Percentiles rank a stretch among this genome's conserved stretches.
phyloP scores from a whole-genome alignment of 2,329 filamentous ascomycete genomes.

The Shiraia bambusicola region DNA sequence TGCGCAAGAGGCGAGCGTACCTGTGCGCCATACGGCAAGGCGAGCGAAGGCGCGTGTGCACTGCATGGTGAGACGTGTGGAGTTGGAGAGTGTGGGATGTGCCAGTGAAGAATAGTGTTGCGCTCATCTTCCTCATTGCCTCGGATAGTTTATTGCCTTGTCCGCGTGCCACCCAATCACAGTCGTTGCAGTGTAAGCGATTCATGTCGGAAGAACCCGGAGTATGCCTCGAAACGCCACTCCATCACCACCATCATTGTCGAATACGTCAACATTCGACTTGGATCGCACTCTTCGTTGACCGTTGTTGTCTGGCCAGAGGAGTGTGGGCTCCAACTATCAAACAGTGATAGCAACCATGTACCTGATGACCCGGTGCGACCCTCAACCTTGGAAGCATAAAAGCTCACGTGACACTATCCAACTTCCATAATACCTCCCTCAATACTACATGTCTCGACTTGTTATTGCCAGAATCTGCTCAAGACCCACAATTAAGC shows the following conservation, averaged over 20 bases:
- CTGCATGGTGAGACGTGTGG: slow-evolving; percentile 37
- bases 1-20: slow-evolving; percentile 22
- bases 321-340: no score
- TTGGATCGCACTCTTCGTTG: no score
- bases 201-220: slow-evolving; percentile 10
- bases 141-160: neutral
- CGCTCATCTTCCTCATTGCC: slow-evolving; percentile 17
- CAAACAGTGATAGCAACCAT: no score
- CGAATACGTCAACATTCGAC: slow-evolving; percentile 18
- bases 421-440: no score
- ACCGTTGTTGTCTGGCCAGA: no score
- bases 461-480: no score
- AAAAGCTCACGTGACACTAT: no score
- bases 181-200: slow-evolving; percentile 7
- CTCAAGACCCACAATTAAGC: no score
- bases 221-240: slow-evolving; percentile 7
- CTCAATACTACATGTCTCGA: no score
- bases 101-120: slow-evolving; percentile 20
- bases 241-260: slow-evolving; percentile 9
- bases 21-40: slow-evolving; percentile 41
- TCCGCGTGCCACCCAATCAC: slow-evolving; percentile 6
- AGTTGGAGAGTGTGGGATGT: slow-evolving; percentile 31
- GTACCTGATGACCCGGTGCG: no score
- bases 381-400: no score
- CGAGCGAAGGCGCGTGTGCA: slow-evolving; percentile 42